Base-by-base conservation (phyloP, 805 yeast genomes). In the Barnettozyma sucrosica region DNA sequence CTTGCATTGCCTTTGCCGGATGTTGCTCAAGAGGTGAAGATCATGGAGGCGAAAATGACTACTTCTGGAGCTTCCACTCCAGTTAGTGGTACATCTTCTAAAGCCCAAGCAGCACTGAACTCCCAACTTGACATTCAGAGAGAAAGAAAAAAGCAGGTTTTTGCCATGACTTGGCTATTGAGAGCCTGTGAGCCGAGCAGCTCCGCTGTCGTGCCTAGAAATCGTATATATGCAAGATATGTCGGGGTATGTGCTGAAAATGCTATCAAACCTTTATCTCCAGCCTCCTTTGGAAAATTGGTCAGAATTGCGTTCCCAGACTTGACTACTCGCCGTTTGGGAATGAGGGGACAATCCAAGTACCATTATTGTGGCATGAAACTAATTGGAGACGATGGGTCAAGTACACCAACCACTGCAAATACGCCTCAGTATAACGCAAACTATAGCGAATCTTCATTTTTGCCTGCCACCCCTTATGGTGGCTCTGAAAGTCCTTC, bases 281-380 rank as follows among this genome's bases (percentile, higher is more conserved):
- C 89, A 11, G 92, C 93, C 1, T 78, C 86, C 5, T 81, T 86
- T 63, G 95, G 93, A 19, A 83, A 83, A 55, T 68, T 83, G 43
- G 87, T 85, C 13, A 72, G 80, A 48, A 67, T 80, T 13, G 66
- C 79, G 10, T 83, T 74, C 56, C 93, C 95, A 1, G 66, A 68
- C 41, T 68, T 86, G 54, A 78, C 81, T 20, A 83, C 90, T 0
- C 75, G 93, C 52, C 74, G 95, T 44, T 68, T 85, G 50, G 95
- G 95, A 6, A 78, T 79, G 60, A 71, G 93, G 45, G 95, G 95
- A 5, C 85, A 82, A 58, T 79, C 86, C 24, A 83, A 83, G 59
- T 86, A 87, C 63, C 90, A 86, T 59, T 87, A 86, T 60, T 84
- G 90, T 66, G 95, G 95, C 2, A 72, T 89, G 45, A 75, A 73